A percentile compares a stretch with the other conserved stretches of the same genome.
These are phyloP conservation scores for Taphrina flavorubra DNA, from an alignment of 1,139 yeast genomes.

Conservation along the genomic window DNA sequence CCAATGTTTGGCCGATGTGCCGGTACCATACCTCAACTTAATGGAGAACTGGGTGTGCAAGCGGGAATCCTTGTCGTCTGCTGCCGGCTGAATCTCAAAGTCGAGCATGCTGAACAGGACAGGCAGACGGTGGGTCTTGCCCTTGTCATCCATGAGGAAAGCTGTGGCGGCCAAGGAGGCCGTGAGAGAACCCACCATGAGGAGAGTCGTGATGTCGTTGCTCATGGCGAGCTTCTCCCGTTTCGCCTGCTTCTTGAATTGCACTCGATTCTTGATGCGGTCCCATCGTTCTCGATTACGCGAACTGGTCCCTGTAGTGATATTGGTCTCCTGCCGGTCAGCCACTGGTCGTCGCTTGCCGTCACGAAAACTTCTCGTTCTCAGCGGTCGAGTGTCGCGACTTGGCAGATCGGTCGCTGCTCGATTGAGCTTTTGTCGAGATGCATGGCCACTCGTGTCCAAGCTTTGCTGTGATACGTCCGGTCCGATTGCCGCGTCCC, in stretches of 20 bases:
- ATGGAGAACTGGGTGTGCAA: conserved; percentile 59
- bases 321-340: conserved; percentile 7
- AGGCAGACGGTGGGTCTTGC: conserved; percentile 68
- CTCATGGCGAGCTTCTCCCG: conserved; percentile 25
- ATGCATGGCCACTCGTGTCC: background rate
- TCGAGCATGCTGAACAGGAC: conserved; percentile 74
- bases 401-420: conserved; percentile 9
- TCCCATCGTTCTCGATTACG: conserved; percentile 34
- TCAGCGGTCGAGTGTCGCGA: background rate
- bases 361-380: conserved; percentile 8
- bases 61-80: conserved; percentile 55
- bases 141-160: conserved; percentile 31
- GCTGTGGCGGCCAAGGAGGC: conserved; percentile 33
- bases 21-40: conserved; percentile 87
- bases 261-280: conserved; percentile 27
- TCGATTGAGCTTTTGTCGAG: conserved; percentile 1
- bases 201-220: conserved; percentile 25
- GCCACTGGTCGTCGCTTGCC: background rate
- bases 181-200: conserved; percentile 31
- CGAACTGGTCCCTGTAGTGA: conserved; percentile 7
- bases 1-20: conserved; percentile 81
- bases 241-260: conserved; percentile 22
- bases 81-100: conserved; percentile 63
- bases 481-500: background rate
- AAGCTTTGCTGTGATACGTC: background rate